Percentiles rank a stretch among this genome's conserved stretches.
These are phyloP conservation scores for Phytophthora gonapodyides DNA, from an alignment of 352 stramenopile genomes.

Conservation along the genomic window DNA sequence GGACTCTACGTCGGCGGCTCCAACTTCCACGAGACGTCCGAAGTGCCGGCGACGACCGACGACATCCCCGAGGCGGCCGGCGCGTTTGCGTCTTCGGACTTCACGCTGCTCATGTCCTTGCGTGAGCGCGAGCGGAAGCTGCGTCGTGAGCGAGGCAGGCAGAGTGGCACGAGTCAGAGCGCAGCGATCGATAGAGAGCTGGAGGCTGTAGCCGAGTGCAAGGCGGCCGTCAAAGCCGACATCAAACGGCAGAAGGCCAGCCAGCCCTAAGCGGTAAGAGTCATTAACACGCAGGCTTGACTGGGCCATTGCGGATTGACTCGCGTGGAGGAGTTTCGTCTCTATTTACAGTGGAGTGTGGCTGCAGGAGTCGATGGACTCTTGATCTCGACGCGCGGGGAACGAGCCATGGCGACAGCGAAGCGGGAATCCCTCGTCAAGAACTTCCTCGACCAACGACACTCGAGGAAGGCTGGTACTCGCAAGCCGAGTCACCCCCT, in stretches of 20 bases:
- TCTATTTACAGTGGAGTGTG: conserved; percentile 21
- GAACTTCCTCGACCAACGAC: conserved; percentile 46
- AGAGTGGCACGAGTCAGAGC: conserved; percentile 25
- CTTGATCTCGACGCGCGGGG: background rate
- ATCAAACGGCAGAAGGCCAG: conserved; percentile 48
- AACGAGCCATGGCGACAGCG: conserved; percentile 41
- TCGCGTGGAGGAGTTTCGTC: conserved; percentile 9
- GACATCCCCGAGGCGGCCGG: conserved; percentile 18
- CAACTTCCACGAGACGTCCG: conserved; percentile 68
- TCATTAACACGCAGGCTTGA: conserved; percentile 9
- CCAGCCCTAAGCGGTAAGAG: conserved; percentile 16
- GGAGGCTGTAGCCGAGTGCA: conserved; percentile 58
- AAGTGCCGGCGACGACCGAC: conserved; percentile 35
- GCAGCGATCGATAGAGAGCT: conserved; percentile 58
- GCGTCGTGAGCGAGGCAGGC: conserved; percentile 39
- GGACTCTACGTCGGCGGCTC: conserved; percentile 74
- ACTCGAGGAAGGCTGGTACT: conserved; percentile 21
- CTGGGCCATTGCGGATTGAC: background rate
- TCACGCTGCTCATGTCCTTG: conserved; percentile 53
- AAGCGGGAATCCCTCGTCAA: conserved; percentile 54
- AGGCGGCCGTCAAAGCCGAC: conserved; percentile 60
- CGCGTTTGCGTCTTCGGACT: conserved; percentile 42
- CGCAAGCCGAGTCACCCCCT: conserved; percentile 27
- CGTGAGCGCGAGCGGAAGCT: conserved; percentile 63
- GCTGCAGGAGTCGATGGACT: conserved; percentile 1